Evolutionary conservation across 2,329 filamentous ascomycete species (phyloP).

Genomic region (Microcyclospora pomicola): DNA sequence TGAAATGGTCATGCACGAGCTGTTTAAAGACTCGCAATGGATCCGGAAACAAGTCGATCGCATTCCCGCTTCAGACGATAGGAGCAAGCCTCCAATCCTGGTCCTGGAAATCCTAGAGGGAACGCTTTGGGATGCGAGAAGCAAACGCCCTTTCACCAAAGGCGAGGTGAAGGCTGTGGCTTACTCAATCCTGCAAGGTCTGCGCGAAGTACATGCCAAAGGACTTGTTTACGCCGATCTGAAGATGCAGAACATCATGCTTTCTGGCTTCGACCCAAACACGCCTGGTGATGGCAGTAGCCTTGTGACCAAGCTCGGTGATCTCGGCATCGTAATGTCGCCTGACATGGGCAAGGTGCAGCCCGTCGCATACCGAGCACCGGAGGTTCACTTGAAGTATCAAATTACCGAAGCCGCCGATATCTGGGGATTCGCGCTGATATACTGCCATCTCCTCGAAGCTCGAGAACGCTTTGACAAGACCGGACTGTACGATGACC

Average conservation of each 20-base stretch:
- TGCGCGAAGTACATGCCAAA: conserved; percentile 13
- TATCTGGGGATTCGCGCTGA: conserved; percentile 17
- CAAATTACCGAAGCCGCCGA: conserved; percentile 15
- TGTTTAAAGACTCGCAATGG: conserved; percentile 12
- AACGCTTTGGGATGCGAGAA: conserved; percentile 15
- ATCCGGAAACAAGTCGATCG: conserved; percentile 17
- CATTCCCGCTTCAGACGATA: conserved; percentile 9
- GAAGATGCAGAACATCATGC: conserved; percentile 19
- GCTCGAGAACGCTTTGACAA: conserved; percentile 13
- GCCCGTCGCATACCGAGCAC: conserved; percentile 17
- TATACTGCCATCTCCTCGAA: conserved; percentile 18
- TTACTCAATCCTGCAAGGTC: conserved; percentile 11
- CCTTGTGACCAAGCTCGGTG: conserved; percentile 15
- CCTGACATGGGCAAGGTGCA: conserved; percentile 15
- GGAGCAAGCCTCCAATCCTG: conserved; percentile 11
- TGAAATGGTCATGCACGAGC: conserved; percentile 21
- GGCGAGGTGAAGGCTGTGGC: conserved; percentile 12
- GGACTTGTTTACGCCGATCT: conserved; percentile 18
- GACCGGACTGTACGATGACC: conserved; percentile 16
- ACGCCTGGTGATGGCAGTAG: conserved; percentile 6
- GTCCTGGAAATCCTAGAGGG: conserved; percentile 16
- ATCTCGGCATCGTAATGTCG: conserved; percentile 17
- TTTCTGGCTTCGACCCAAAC: conserved; percentile 13
- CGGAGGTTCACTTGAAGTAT: conserved; percentile 18
- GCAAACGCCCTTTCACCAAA: conserved; percentile 14